These are phyloP conservation scores for Apocynum venetum DNA, from an alignment of 257 asterid species.

Conservation along the genomic window DNA sequence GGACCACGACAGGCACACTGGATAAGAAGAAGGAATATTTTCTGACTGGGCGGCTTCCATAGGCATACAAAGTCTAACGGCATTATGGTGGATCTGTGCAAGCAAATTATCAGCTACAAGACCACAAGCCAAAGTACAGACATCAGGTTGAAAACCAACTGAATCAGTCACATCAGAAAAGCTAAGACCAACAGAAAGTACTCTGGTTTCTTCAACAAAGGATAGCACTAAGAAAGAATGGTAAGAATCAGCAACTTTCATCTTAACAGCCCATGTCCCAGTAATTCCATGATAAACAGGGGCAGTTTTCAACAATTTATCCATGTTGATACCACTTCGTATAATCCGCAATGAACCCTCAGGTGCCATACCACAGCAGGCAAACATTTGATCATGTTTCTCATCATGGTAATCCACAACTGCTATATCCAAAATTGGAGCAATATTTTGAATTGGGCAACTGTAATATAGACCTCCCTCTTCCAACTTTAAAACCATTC, in stretches of 20 bases:
- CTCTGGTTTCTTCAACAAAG: constrained; percentile 95
- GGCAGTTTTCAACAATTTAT: constrained; percentile 81
- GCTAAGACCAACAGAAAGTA: constrained; percentile 92
- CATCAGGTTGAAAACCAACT: constrained; percentile 79
- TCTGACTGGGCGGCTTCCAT: constrained; percentile 43
- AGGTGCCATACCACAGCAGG: constrained; percentile 95
- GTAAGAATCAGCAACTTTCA: constrained; percentile 60
- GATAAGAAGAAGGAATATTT: constrained; percentile 51
- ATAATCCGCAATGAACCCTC: constrained; percentile 87
- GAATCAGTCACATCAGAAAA: constrained; percentile 91
- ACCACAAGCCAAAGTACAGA: constrained; percentile 96
- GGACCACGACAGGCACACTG: constrained; percentile 64
- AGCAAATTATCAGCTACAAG: constrained; percentile 69
- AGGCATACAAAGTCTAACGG: constrained; percentile 82
- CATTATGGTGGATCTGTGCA: constrained; percentile 76
- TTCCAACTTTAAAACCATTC: constrained; percentile 79
- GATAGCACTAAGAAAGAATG: constrained; percentile 91
- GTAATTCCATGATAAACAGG: constrained; percentile 89
- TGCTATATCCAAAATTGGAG: constrained; percentile 92
- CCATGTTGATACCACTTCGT: constrained; percentile 92
- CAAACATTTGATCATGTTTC: constrained; percentile 88
- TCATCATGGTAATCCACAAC: constrained; percentile 77
- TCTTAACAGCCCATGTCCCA: constrained; percentile 85
- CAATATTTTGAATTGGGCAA: constrained; percentile 83
- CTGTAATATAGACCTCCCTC: constrained; percentile 56